phyloP scores from a whole-genome alignment of 176 grass and related monocot species.

The Elymus sibiricus region DNA sequence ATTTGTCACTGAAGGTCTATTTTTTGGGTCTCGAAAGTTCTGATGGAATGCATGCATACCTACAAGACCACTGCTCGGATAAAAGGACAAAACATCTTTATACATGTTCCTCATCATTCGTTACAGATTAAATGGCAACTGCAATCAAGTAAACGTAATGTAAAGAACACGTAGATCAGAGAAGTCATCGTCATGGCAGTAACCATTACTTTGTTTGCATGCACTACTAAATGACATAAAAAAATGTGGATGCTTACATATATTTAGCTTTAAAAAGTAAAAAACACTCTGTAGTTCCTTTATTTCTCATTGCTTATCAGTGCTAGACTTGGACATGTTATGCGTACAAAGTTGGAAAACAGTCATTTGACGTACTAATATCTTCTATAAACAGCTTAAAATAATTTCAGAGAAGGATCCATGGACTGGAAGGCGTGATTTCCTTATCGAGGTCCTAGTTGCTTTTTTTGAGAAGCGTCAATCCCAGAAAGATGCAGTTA shows the following conservation, averaged over 20 bases:
- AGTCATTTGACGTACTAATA: constrained; percentile 40
- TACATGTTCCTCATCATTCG: not conserved
- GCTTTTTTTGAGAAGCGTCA: constrained; percentile 94
- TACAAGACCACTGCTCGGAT: not conserved
- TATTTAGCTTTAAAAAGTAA: constrained; percentile 8
- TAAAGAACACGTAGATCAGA: not conserved
- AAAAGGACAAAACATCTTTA: constrained; percentile 2
- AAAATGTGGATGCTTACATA: not conserved
- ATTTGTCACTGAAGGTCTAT: not conserved
- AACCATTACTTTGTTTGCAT: constrained; percentile 1
- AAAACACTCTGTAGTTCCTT: not conserved
- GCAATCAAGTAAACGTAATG: not conserved
- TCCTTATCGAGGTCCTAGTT: constrained; percentile 88
- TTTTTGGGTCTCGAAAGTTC: not conserved
- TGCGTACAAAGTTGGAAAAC: not conserved
- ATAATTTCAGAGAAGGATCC: constrained; percentile 84
- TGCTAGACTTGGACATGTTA: not conserved
- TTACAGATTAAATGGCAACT: not conserved
- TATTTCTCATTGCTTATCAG: constrained; percentile 23
- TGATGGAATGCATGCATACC: not conserved
- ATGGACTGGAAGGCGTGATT: constrained; percentile 76
- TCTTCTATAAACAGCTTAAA: constrained; percentile 72
- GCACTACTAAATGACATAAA: not conserved
- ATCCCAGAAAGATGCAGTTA: constrained; percentile 98
- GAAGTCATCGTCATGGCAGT: constrained; percentile 17